Conservation (phyloP, 2,329 filamentous ascomycete genomes). For the Pseudogymnoascus sp. region DNA sequence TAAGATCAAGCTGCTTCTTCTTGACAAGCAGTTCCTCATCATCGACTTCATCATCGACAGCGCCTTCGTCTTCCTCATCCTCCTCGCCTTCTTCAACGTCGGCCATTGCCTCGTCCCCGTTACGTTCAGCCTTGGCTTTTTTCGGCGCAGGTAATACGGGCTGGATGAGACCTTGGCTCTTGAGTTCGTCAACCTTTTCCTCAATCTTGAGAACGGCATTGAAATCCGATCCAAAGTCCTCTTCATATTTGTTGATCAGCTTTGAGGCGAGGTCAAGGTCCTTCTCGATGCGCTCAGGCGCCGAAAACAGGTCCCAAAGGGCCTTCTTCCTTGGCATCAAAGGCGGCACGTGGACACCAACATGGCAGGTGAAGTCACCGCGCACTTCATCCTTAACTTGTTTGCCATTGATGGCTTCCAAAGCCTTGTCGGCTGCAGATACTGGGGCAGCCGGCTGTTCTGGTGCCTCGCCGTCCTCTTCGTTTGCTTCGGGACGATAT, state of each 20-base stretch:
- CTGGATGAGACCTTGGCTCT: slow-evolving; percentile 67
- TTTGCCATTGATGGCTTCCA: slow-evolving; percentile 94
- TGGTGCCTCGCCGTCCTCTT: slow-evolving; percentile 45
- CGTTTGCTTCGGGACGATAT: slow-evolving; percentile 64
- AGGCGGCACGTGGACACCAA: slow-evolving; percentile 89
- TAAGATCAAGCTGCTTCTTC: slow-evolving; percentile 93
- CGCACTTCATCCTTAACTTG: slow-evolving; percentile 90
- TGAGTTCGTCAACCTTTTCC: slow-evolving; percentile 74
- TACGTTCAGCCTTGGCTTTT: slow-evolving; percentile 50
- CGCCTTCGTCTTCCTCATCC: slow-evolving; percentile 56
- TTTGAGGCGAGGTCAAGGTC: slow-evolving; percentile 78
- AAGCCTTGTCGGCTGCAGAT: slow-evolving; percentile 71
- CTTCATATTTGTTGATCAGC: slow-evolving; percentile 75
- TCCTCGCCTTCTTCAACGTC: slow-evolving; percentile 77
- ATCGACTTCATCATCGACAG: slow-evolving; percentile 69
- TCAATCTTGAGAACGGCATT: slow-evolving; percentile 76
- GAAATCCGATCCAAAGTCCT: slow-evolving; percentile 68
- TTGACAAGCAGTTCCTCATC: slow-evolving; percentile 82
- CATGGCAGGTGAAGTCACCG: slow-evolving; percentile 95
- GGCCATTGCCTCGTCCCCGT: slow-evolving; percentile 54
- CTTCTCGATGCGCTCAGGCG: slow-evolving; percentile 85
- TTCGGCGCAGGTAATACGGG: slow-evolving; percentile 47
- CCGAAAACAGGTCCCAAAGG: slow-evolving; percentile 91
- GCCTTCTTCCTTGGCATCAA: slow-evolving; percentile 85
- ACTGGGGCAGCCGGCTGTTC: slow-evolving; percentile 34